Percentiles rank a stretch among this genome's conserved stretches.
Conservation (phyloP, 2,329 filamentous ascomycete species). For the Aureobasidium sp. region DNA sequence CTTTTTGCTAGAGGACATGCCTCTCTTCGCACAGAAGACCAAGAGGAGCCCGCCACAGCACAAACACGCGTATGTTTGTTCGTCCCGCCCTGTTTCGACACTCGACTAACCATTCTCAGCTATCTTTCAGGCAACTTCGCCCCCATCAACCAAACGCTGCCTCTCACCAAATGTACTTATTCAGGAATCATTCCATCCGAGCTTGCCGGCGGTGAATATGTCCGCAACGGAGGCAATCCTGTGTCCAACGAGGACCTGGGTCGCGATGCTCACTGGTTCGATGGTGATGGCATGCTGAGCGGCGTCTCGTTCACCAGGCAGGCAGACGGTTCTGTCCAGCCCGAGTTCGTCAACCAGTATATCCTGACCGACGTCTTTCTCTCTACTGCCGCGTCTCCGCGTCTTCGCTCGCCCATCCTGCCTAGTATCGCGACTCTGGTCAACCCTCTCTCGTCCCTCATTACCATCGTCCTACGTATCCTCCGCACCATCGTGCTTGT, state of each 20-base stretch:
- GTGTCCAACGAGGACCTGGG: conserved; percentile 54
- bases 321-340: conserved; percentile 40
- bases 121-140: conserved; percentile 65
- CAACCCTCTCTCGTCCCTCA: conserved; percentile 48
- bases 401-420: conserved; percentile 51
- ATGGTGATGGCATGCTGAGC: conserved; percentile 67
- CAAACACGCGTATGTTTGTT: conserved; percentile 36
- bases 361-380: conserved; percentile 61
- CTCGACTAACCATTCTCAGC: conserved; percentile 26
- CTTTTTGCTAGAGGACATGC: conserved; percentile 12
- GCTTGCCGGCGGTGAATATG: conserved; percentile 61
- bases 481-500: conserved; percentile 53
- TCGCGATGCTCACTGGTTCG: conserved; percentile 65
- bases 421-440: conserved; percentile 63
- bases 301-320: conserved; percentile 54
- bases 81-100: not conserved
- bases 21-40: conserved; percentile 24
- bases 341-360: conserved; percentile 64
- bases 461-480: conserved; percentile 46
- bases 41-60: conserved; percentile 22
- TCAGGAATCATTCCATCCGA: conserved; percentile 57
- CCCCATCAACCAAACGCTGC: conserved; percentile 51
- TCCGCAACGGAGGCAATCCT: conserved; percentile 66
- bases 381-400: conserved; percentile 43
- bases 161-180: conserved; percentile 51